Base-by-base conservation (phyloP, 1,284 basidiomycete species). In the Sporisorium sorghi region DNA sequence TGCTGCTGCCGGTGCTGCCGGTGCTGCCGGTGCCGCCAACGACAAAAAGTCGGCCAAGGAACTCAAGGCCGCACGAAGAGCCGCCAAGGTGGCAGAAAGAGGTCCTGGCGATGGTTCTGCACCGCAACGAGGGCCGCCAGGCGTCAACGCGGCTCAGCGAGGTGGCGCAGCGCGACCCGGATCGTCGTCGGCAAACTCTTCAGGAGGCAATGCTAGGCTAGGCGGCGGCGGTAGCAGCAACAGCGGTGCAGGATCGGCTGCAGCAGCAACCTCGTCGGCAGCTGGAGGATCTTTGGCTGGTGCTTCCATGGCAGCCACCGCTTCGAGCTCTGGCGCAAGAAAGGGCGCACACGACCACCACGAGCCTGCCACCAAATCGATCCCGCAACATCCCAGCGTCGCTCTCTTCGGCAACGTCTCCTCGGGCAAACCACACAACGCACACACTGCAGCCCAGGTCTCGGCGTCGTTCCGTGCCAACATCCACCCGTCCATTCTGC, bases 331-430 rank as follows among this genome's bases (percentile, higher is more conserved):
- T 12, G 65, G 63, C 26, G 32, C 44, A 6, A 55, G 55, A 40
- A 70, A 48, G 30, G 59, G 56, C 26, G 26, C 26, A 21, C 50
- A 65, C 17, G 69, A 62, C 28, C 19, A 52, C 12, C n/a, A n/a
- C n/a, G 60, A 63, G 5, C 33, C 35, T 23, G 24, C 54, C 55
- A 30, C 30, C 43, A 70, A 52, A 60, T 58, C 49, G 24, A 23
- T 70, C 46, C 55, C 72, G 33, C 63, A 42, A 33, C 62, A 73
- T 35, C 71, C 71, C 28, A 73, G 71, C 42, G 73, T 77, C 26
- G 76, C 79, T 7, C 76, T 82, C 23, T 82, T 83, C 48, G 80
- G 80, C 26, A 81, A 81, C 53, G 79, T 81, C 35, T 70, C 79
- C 10, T 73, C 65, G 3, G 74, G 69, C 17, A 73, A 76, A 56